Percentiles rank a stretch among this genome's conserved stretches.
Evolutionary conservation across 768 basidiomycete species (phyloP).

Genomic region (Mrakia frigida): DNA sequence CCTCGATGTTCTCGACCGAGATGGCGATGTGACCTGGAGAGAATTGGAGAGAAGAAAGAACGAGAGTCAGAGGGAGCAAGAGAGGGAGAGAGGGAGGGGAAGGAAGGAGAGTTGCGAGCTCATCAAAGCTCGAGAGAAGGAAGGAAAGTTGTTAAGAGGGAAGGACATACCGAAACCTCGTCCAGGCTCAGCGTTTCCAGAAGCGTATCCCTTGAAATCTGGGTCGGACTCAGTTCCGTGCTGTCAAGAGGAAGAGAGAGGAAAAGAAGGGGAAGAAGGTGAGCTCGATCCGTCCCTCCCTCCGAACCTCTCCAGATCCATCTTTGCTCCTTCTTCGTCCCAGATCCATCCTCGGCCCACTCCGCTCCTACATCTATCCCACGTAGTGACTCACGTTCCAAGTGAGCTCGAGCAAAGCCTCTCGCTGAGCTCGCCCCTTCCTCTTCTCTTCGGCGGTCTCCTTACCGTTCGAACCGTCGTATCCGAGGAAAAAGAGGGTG

Average conservation of each 20-base stretch:
- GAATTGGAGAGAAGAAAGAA: neutral
- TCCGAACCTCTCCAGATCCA: neutral
- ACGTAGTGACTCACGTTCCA: constrained; percentile 52
- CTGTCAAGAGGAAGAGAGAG: neutral
- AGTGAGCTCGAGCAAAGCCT: constrained; percentile 72
- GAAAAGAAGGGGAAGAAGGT: neutral
- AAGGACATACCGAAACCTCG: constrained; percentile 43
- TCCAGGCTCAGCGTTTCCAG: constrained; percentile 68
- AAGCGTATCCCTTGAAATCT: constrained; percentile 73
- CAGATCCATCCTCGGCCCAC: neutral
- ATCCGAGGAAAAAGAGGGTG: constrained; percentile 81
- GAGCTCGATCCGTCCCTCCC: neutral
- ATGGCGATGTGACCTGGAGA: constrained; percentile 65
- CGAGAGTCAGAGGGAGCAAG: neutral
- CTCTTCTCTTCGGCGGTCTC: constrained; percentile 52
- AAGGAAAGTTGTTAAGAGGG: too few species aligned
- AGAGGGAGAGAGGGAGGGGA: neutral
- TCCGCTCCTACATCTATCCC: neutral
- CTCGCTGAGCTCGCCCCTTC: constrained; percentile 35
- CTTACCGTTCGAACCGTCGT: constrained; percentile 56
- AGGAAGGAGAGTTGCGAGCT: constrained; percentile 27
- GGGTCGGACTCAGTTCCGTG: constrained; percentile 81
- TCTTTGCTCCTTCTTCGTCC: too few species aligned
- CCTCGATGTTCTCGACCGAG: constrained; percentile 68
- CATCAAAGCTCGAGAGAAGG: too few species aligned